A percentile compares a stretch with the other conserved stretches of the same genome.
Conservation (phyloP, 2,329 filamentous ascomycete species). For the Hypoxylon sp. region DNA sequence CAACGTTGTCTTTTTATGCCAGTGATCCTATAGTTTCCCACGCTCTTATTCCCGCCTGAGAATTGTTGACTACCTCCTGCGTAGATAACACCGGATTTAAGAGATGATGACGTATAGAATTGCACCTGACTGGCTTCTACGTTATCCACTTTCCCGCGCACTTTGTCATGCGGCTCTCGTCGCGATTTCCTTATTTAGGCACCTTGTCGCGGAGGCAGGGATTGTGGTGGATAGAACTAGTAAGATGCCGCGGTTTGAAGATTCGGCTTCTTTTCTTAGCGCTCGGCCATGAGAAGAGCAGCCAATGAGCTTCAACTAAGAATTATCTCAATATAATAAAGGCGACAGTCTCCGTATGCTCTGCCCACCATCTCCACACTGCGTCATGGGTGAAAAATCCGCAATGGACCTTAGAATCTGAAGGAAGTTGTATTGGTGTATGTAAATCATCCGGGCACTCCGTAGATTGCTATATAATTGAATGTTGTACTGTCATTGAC, state of each 20-base stretch:
- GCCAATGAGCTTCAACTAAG: not conserved
- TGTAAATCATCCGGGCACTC: not conserved
- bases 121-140: slow-evolving; percentile 1
- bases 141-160: not conserved
- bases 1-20: not conserved
- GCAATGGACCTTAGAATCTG: not conserved
- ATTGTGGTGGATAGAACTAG: slow-evolving; percentile 3
- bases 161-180: not conserved
- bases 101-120: not conserved
- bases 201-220: not conserved
- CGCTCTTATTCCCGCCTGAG: not conserved
- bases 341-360: slow-evolving; percentile 11
- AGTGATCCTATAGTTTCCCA: not conserved
- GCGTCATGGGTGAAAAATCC: slow-evolving; percentile 13
- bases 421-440: not conserved
- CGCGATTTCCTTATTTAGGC: not conserved
- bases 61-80: too few species aligned
- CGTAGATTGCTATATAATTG: slow-evolving; percentile 7
- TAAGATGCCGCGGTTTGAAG: not conserved
- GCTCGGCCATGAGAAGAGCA: not conserved
- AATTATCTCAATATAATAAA: not conserved
- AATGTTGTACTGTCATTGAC: not conserved
- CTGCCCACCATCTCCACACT: slow-evolving; percentile 22
- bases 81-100: not conserved
- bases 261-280: slow-evolving; percentile 5